These are phyloP conservation scores for Eutrema yunnanense DNA, from an alignment of 345 rosid genomes.

Conservation along the genomic window DNA sequence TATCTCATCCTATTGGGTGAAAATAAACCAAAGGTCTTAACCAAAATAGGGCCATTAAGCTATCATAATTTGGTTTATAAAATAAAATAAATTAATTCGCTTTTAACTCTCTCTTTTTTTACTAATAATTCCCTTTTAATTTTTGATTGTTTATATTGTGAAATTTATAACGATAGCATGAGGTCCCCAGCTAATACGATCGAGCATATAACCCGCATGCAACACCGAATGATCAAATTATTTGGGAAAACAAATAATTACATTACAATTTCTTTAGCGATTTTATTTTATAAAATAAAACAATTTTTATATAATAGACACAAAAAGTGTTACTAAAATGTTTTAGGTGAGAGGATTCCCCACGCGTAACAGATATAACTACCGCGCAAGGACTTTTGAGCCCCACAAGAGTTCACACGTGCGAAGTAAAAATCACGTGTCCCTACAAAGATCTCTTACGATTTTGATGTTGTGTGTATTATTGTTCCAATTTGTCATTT, in stretches of 20 bases:
- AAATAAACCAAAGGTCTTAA: not conserved
- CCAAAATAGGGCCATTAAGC: not conserved
- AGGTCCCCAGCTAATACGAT: conserved; percentile 24
- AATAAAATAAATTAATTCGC: no score
- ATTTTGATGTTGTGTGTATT: not conserved
- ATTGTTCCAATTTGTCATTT: not conserved
- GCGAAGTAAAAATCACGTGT: conserved; percentile 28
- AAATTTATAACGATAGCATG: not conserved
- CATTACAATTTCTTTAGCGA: not conserved
- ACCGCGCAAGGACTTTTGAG: conserved; percentile 26
- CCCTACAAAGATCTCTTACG: conserved; percentile 33
- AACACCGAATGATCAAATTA: conserved; percentile 16
- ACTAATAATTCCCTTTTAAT: not conserved
- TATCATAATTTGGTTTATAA: no score
- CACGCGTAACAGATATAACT: conserved; percentile 20
- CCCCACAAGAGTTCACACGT: conserved; percentile 32
- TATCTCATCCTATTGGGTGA: no score
- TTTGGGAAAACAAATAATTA: conserved; percentile 8
- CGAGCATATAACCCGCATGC: conserved; percentile 26
- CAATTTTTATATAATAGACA: not conserved
- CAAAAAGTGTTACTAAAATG: not conserved
- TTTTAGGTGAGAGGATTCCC: conserved; percentile 7
- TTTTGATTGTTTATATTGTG: not conserved
- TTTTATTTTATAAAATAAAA: not conserved
- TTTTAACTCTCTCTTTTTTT: no score